phyloP scores from a whole-genome alignment of 75 land plant genomes.

The Selaginella moellendorffii region DNA sequence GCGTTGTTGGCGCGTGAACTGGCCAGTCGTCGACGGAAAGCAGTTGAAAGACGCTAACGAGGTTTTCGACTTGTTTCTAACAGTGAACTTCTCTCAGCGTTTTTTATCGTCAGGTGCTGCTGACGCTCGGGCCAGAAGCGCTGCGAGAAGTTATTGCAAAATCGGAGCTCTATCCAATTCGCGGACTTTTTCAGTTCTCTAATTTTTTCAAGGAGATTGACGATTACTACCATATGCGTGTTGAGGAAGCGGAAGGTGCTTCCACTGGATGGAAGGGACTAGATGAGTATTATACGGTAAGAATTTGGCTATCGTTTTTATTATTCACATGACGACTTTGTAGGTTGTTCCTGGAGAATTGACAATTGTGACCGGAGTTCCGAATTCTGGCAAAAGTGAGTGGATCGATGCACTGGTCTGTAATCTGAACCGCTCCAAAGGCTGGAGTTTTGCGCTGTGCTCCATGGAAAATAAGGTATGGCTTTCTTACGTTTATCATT shows the following conservation, averaged over 20 bases:
- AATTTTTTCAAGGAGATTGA: slow-evolving; percentile 73
- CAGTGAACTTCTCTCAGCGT: not conserved
- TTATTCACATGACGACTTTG: not conserved
- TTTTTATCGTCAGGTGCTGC: slow-evolving; percentile 42
- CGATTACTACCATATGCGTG: slow-evolving; percentile 40
- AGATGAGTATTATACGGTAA: slow-evolving; percentile 61
- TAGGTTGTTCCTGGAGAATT: slow-evolving; percentile 96
- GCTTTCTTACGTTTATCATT: not conserved
- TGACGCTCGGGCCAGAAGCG: slow-evolving; percentile 45
- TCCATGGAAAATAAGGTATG: slow-evolving; percentile 95
- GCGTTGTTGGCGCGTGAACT: slow-evolving; percentile 91
- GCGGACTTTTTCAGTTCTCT: slow-evolving; percentile 60
- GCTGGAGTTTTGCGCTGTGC: slow-evolving; percentile 93
- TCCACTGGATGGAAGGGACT: slow-evolving; percentile 83
- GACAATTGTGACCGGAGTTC: slow-evolving; percentile 89
- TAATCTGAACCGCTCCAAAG: slow-evolving; percentile 45
- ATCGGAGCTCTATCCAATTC: slow-evolving; percentile 84
- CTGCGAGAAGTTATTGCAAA: slow-evolving; percentile 51
- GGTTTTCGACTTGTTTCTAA: slow-evolving; percentile 22
- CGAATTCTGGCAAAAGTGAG: slow-evolving; percentile 98
- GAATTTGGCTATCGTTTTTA: not conserved
- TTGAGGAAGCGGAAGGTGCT: slow-evolving; percentile 51
- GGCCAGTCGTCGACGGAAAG: slow-evolving; percentile 48
- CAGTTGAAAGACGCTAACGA: slow-evolving; percentile 88
- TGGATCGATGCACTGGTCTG: slow-evolving; percentile 97